Conservation (phyloP, 2,329 filamentous ascomycete species). For the Beauveria rudraprayagi region DNA sequence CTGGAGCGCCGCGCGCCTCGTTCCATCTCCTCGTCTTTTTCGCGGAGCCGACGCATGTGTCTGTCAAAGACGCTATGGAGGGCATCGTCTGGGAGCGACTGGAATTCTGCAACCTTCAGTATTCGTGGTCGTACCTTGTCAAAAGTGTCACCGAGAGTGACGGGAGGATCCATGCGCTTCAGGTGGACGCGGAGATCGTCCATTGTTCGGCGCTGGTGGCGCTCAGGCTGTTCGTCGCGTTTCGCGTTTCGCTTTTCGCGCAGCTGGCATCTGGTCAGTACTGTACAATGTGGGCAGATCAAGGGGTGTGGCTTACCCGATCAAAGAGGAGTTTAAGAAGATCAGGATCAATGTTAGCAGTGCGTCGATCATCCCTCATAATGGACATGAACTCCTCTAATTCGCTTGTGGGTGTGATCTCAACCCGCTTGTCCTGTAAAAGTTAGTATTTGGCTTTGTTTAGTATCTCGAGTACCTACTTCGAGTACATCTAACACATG, state of each 20-base stretch:
- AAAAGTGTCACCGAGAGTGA: slow-evolving; percentile 72
- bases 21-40: slow-evolving; percentile 80
- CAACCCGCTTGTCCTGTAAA: slow-evolving; percentile 75
- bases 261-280: slow-evolving; percentile 40
- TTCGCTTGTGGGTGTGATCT: slow-evolving; percentile 77
- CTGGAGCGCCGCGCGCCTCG: slow-evolving; percentile 47
- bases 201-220: slow-evolving; percentile 73
- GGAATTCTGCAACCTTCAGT: slow-evolving; percentile 75
- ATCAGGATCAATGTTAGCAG: slow-evolving; percentile 77
- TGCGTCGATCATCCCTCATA: slow-evolving; percentile 79
- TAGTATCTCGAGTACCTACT: slow-evolving; percentile 43
- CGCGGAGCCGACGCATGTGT: slow-evolving; percentile 78
- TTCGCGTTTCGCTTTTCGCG: slow-evolving; percentile 79
- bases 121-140: slow-evolving; percentile 78
- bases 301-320: slow-evolving; percentile 46
- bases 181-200: slow-evolving; percentile 80
- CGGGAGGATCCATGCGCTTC: slow-evolving; percentile 82
- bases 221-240: slow-evolving; percentile 75
- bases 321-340: slow-evolving; percentile 76
- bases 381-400: slow-evolving; percentile 80
- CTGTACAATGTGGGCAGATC: neutral
- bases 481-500: slow-evolving; percentile 82
- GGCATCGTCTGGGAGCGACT: slow-evolving; percentile 75
- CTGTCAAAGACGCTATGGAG: slow-evolving; percentile 85
- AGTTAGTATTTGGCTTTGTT: slow-evolving; percentile 27